Evolutionary conservation across 495 filamentous ascomycete genomes (phyloP).

Genomic region (Ascobolus immersus): DNA sequence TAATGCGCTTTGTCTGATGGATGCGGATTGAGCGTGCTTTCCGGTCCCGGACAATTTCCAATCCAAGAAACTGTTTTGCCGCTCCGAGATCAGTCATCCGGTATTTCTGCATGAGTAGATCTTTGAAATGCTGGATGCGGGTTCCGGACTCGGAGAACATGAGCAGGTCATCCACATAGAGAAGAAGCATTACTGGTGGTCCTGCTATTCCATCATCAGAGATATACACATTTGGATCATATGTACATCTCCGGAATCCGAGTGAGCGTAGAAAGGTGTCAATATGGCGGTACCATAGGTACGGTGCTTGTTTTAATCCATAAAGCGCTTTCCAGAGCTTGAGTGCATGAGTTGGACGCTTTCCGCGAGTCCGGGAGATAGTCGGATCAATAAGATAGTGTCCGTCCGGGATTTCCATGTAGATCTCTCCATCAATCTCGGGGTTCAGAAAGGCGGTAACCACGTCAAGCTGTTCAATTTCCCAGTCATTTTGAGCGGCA

Average conservation of each 20-base stretch:
- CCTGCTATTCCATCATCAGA: too few species aligned
- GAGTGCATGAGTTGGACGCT: too few species aligned
- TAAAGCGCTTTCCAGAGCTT: slow-evolving; percentile 4
- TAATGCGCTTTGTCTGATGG: background rate
- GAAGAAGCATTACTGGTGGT: background rate
- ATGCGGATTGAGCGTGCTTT: background rate
- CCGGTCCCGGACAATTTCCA: background rate
- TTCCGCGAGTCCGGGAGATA: too few species aligned
- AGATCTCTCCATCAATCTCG: background rate
- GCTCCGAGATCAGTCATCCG: background rate
- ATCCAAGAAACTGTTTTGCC: background rate
- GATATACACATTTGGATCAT: slow-evolving; percentile 1
- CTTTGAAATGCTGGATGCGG: too few species aligned
- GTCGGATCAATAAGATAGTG: too few species aligned
- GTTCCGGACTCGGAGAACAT: too few species aligned
- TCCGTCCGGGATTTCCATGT: slow-evolving; percentile 5
- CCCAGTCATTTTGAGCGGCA: slow-evolving; percentile 1
- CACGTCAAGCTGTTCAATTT: slow-evolving; percentile 5
- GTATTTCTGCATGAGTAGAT: background rate
- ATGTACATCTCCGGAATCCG: background rate
- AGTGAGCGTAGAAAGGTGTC: slow-evolving; percentile 1
- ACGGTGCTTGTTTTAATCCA: slow-evolving; percentile 1
- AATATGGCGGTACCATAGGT: slow-evolving; percentile 3
- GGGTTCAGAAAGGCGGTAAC: slow-evolving; percentile 8
- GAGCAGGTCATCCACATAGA: slow-evolving; percentile 5